Conservation (phyloP, 331 rosid species). For the Spiraea crenata region DNA sequence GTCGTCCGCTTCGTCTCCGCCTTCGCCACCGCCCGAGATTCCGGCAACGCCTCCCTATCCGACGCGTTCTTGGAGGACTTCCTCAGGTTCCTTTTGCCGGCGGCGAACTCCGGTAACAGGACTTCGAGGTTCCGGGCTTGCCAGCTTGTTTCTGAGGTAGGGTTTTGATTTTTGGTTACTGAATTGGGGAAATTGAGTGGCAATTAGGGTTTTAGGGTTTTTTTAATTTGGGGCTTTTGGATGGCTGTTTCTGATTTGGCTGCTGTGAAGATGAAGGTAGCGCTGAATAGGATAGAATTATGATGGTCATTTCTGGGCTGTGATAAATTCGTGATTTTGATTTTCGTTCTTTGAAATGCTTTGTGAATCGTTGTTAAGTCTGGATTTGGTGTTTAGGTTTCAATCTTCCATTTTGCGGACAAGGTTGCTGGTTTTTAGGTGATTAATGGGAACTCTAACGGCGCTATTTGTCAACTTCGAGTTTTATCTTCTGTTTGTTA, state of each 20-base stretch:
- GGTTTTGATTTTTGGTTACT: not conserved
- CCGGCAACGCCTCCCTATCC: conserved; percentile 26
- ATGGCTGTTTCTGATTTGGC: not conserved
- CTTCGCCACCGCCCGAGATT: conserved; percentile 41
- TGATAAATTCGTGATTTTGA: not conserved
- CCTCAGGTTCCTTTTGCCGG: conserved; percentile 66
- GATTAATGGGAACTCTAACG: not conserved
- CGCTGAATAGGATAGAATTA: not conserved
- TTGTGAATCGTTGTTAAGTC: not conserved
- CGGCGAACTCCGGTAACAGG: conserved; percentile 47
- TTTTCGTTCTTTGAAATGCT: not conserved
- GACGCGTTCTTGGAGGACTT: conserved; percentile 64
- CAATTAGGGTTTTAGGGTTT: conserved; percentile 1
- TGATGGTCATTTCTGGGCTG: not conserved
- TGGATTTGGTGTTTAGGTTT: not conserved
- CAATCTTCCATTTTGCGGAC: not conserved
- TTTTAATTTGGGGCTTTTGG: not conserved
- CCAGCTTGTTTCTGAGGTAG: conserved; percentile 86
- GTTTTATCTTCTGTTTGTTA: not conserved
- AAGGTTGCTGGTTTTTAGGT: not conserved
- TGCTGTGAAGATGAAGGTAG: conserved; percentile 1
- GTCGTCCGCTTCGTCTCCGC: conserved; percentile 63
- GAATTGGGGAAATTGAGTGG: not conserved
- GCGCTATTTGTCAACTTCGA: not conserved
- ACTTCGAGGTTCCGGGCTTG: conserved; percentile 77